Conservation (phyloP, 257 asterid species). For the Thymus mandschuricus region DNA sequence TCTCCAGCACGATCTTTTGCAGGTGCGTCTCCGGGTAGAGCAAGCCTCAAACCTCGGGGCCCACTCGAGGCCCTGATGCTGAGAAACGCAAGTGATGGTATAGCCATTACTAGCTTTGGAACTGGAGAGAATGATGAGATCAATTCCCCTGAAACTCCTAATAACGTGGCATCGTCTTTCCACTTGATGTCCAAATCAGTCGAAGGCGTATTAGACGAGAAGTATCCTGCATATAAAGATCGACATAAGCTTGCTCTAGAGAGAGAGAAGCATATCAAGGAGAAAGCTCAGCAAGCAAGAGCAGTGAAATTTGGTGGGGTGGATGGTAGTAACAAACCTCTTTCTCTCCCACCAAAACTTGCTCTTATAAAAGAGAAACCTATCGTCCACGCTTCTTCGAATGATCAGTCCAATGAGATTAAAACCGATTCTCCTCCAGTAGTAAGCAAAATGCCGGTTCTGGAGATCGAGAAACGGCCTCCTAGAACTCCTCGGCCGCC, state of each 20-base stretch:
- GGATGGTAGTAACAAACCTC: conserved; percentile 33
- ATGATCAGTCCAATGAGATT: conserved; percentile 49
- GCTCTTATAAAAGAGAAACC: conserved; percentile 75
- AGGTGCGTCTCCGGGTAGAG: conserved; percentile 70
- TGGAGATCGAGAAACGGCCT: conserved; percentile 76
- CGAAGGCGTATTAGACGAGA: conserved; percentile 83
- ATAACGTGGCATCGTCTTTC: conserved; percentile 76
- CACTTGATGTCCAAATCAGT: conserved; percentile 89
- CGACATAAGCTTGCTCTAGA: conserved; percentile 90
- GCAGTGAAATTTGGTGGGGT: conserved; percentile 72
- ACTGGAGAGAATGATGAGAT: conserved; percentile 56
- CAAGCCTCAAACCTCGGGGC: conserved; percentile 58
- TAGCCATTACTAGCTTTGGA: conserved; percentile 82
- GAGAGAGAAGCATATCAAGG: conserved; percentile 82
- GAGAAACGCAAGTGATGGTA: conserved; percentile 76
- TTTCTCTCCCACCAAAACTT: conserved; percentile 77
- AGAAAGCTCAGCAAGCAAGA: conserved; percentile 88
- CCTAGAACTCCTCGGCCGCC: conserved; percentile 90
- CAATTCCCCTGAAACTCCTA: conserved; percentile 63
- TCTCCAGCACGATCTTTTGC: conserved; percentile 82
- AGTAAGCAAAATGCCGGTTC: conserved; percentile 76
- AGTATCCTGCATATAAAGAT: conserved; percentile 89
- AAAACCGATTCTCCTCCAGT: conserved; percentile 60
- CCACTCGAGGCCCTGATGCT: conserved; percentile 88
- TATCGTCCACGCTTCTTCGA: conserved; percentile 50